Conservation (phyloP, 805 yeast species). For the Candida loeiensis region DNA sequence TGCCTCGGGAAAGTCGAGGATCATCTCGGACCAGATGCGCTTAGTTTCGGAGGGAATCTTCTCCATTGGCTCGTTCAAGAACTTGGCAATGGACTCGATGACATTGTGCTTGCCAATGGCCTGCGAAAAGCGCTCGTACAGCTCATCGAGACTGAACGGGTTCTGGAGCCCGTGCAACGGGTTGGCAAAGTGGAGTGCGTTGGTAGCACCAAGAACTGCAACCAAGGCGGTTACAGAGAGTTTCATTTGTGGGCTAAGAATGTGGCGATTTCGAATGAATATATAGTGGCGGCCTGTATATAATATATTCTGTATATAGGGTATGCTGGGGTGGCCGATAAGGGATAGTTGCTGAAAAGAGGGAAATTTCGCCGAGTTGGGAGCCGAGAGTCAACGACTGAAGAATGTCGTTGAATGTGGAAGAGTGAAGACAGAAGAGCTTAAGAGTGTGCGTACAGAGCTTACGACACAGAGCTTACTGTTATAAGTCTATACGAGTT, state of each 20-base stretch:
- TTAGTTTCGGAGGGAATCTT: slow-evolving; percentile 48
- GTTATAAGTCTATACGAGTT: too few species aligned
- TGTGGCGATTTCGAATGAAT: slow-evolving; percentile 4
- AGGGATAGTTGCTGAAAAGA: neutral
- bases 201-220: slow-evolving; percentile 17
- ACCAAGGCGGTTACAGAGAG: slow-evolving; percentile 17
- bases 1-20: slow-evolving; percentile 56
- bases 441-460: too few species aligned
- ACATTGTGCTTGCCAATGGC: slow-evolving; percentile 22
- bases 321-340: slow-evolving; percentile 5
- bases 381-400: too few species aligned
- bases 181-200: slow-evolving; percentile 23
- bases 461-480: too few species aligned
- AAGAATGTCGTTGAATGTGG: too few species aligned
- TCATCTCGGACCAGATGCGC: slow-evolving; percentile 61
- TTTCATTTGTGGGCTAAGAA: slow-evolving; percentile 15
- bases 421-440: too few species aligned
- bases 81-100: slow-evolving; percentile 47
- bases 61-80: slow-evolving; percentile 49
- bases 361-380: too few species aligned
- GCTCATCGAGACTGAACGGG: slow-evolving; percentile 8
- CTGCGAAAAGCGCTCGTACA: slow-evolving; percentile 7
- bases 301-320: neutral
- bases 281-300: slow-evolving; percentile 7
- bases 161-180: slow-evolving; percentile 21